phyloP scores from a whole-genome alignment of 768 basidiomycete species.

The Suillus discolor region DNA sequence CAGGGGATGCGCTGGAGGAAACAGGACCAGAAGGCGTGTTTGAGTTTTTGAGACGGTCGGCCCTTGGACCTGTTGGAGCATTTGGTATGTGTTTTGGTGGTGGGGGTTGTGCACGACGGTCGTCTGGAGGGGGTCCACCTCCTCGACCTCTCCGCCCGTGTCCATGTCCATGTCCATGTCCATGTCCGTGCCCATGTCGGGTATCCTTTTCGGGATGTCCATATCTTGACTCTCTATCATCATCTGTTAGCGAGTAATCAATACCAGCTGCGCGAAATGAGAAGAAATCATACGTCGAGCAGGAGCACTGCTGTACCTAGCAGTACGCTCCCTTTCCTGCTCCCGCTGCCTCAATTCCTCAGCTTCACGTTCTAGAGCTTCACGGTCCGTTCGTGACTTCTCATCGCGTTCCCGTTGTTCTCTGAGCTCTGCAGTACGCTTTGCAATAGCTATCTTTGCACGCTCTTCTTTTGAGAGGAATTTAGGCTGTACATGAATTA shows the following conservation, averaged over 20 bases:
- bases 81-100: constrained; percentile 43
- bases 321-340: constrained; percentile 36
- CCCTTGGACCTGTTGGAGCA: constrained; percentile 84
- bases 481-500: constrained; percentile 63
- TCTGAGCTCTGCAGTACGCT: constrained; percentile 81
- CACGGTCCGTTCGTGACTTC: constrained; percentile 58
- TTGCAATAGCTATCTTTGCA: constrained; percentile 84
- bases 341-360: constrained; percentile 62
- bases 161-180: constrained; percentile 46
- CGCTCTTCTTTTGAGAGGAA: constrained; percentile 94
- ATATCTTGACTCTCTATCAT: constrained; percentile 49
- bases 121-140: constrained; percentile 37
- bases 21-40: constrained; percentile 29
- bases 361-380: constrained; percentile 74
- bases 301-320: constrained; percentile 45
- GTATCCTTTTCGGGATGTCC: constrained; percentile 52
- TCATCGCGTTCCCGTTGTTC: constrained; percentile 73
- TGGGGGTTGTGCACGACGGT: constrained; percentile 35
- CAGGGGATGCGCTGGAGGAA: constrained; percentile 46
- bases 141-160: constrained; percentile 47
- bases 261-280: neutral
- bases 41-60: constrained; percentile 57
- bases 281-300: constrained; percentile 34
- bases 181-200: constrained; percentile 38
- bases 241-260: constrained; percentile 39